Evolutionary conservation across 2,329 filamentous ascomycete species (phyloP), one percentile per base, ranked within the genome.

Genomic region (Trichoderma endophyticum): DNA sequence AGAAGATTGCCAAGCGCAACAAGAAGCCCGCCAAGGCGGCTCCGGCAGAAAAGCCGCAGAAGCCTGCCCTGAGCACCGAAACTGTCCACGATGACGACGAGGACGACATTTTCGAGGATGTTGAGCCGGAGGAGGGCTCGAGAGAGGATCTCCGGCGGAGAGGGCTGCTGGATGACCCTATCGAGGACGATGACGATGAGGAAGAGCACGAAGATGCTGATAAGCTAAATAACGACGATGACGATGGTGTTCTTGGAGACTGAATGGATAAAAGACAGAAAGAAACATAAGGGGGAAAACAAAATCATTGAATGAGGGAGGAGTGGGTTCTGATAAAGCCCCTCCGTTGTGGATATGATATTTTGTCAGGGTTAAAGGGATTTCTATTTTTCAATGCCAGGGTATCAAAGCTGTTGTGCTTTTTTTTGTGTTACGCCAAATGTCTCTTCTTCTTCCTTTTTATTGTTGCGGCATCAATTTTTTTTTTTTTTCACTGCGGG

Each of bases 111-210:
- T 84, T 86, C 48, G 84, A 85, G 70, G 84, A 84, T 48, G 85
- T 79, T 0, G 86, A 88, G 73, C 85, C 84, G 0, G 88, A 89
- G 74, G 89, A 90, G 76, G 89, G 87, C 64, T 89, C 87, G 4
- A 81, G 80, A 14, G 89, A 90, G 77, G 88, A 91, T 75, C 79
- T 90, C 36, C 82, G 85, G 32, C 82, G 85, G 70, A 82, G 87
- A 66, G 89, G 88, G 77, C 78, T 90, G 69, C 74, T 89, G 28
- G 88, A 87, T 30, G 82, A 86, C 6, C 78, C 78, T 2, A 79
- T 82, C 56, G 81, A 80, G 18, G 81, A 81, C 61, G 81, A 78
- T 39, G 79, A 81, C 72, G 79, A 79, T 30, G 62, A 71, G 14
- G 61, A 60, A 30, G 77, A 80, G 39, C 69, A 43, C 14, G 67